Evolutionary conservation across 2,329 filamentous ascomycete genomes (phyloP), one percentile per base, ranked within the genome.

Genomic region (Hortaea werneckii): DNA sequence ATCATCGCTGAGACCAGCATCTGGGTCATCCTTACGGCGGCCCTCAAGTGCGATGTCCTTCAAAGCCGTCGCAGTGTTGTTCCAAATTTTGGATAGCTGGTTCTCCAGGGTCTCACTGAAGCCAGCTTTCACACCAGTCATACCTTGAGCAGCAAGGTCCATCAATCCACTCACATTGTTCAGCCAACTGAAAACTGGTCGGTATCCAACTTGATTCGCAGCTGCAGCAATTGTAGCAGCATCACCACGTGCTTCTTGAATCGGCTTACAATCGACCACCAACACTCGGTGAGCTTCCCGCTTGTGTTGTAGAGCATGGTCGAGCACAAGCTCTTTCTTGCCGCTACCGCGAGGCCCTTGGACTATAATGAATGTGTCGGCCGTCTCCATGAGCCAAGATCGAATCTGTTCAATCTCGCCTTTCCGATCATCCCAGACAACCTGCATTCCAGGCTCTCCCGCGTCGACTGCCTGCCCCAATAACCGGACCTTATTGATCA

Each of bases 161-260:
- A 95, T 74, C 67, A 95, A 79, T 62, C 88, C 94, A 66, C 86
- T 94, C 54, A 96, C 79, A 59, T 82, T 95, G 65, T 96, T 95
- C 68, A 94, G 85, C 86, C 89, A 96, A 0, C 87, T 94, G 64
- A 98, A 98, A 0, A 98, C 80, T 0, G 92, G 92, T 6, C 85
- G 76, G 62, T 95, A 96, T 6, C 92, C 90, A 41, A 96, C 89
- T 52, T 89, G 80, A 1, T 73, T 69, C 1, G 90, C 92, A 5
- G 92, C 81, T 37, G 83, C 81, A 49, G 79, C 79, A 57, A 98
- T 95, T 0, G 86, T 95, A 2, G 82, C 79, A 6, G 82, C 82
- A 60, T 98, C 92, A 5, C 92, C 89, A 45, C 85, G 80, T 1
- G 90, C 88, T 65, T 96, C 90, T 48, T 90, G 83, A 8, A 96